Conservation (phyloP, 768 basidiomycete genomes). For the Lyophyllum decastes region DNA sequence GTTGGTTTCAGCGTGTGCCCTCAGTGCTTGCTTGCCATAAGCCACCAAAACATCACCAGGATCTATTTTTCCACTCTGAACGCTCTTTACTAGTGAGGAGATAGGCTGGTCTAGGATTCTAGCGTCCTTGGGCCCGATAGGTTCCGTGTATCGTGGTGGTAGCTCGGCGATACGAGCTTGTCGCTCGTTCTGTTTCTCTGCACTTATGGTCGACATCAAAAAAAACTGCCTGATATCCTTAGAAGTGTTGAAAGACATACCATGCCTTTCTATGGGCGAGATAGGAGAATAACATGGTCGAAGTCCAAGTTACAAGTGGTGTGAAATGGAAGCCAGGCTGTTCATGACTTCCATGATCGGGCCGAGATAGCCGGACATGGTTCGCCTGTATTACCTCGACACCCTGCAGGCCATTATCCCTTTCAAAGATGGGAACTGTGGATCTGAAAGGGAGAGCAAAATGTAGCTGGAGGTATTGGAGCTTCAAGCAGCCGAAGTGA, state of each 20-base stretch:
- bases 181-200: slow-evolving; percentile 38
- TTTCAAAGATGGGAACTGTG: too few species aligned
- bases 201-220: slow-evolving; percentile 19
- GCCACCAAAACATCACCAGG: slow-evolving; percentile 38
- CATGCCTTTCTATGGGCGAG: slow-evolving; percentile 35
- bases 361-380: too few species aligned
- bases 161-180: slow-evolving; percentile 28
- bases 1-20: slow-evolving; percentile 49
- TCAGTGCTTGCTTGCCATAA: slow-evolving; percentile 46
- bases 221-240: background rate
- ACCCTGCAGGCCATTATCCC: too few species aligned
- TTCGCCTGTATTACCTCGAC: too few species aligned
- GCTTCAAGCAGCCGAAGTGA: too few species aligned
- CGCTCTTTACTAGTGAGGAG: slow-evolving; percentile 27
- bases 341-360: too few species aligned
- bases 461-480: too few species aligned
- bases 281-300: slow-evolving; percentile 34
- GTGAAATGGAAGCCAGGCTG: too few species aligned
- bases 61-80: slow-evolving; percentile 29
- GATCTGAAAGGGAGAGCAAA: too few species aligned
- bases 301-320: background rate
- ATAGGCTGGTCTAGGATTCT: slow-evolving; percentile 31
- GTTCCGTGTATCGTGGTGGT: slow-evolving; percentile 29
- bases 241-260: slow-evolving; percentile 16
- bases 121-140: slow-evolving; percentile 27